Percentiles rank a stretch among this genome's conserved stretches.
Evolutionary conservation across 1,139 yeast species (phyloP).

Genomic region (Blastobotrys apis): DNA sequence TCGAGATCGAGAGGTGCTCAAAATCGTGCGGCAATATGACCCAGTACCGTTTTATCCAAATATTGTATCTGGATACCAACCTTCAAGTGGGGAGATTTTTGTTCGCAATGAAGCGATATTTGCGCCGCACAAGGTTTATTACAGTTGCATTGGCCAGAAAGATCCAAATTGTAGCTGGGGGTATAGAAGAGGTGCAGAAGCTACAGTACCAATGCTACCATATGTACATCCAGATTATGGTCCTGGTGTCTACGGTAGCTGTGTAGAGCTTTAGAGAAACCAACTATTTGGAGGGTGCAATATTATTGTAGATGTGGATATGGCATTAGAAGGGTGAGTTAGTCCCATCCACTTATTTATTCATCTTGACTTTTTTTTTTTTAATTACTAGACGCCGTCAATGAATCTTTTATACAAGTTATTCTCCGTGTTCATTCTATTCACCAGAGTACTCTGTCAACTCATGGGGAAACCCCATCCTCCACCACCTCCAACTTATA

Average conservation of each 20-base stretch:
- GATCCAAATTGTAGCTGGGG: slow-evolving; percentile 10
- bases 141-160: slow-evolving; percentile 7
- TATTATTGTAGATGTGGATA: no score
- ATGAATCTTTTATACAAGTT: no score
- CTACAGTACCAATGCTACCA: slow-evolving; percentile 3
- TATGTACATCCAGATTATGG: slow-evolving; percentile 12
- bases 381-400: no score
- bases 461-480: neutral
- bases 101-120: neutral
- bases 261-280: slow-evolving; percentile 3
- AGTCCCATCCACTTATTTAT: no score
- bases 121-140: neutral
- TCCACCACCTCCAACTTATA: neutral
- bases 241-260: slow-evolving; percentile 9
- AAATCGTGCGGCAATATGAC: slow-evolving; percentile 8
- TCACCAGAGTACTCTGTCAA: no score
- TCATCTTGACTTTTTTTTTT: no score
- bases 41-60: slow-evolving; percentile 12
- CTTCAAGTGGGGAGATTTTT: slow-evolving; percentile 10
- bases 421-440: no score
- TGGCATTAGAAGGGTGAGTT: no score
- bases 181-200: neutral
- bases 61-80: neutral
- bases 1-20: slow-evolving; percentile 2
- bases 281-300: no score